A percentile compares a stretch with the other conserved stretches of the same genome.
phyloP scores from a whole-genome alignment of 257 asterid genomes.

The Solanum virginianum region DNA sequence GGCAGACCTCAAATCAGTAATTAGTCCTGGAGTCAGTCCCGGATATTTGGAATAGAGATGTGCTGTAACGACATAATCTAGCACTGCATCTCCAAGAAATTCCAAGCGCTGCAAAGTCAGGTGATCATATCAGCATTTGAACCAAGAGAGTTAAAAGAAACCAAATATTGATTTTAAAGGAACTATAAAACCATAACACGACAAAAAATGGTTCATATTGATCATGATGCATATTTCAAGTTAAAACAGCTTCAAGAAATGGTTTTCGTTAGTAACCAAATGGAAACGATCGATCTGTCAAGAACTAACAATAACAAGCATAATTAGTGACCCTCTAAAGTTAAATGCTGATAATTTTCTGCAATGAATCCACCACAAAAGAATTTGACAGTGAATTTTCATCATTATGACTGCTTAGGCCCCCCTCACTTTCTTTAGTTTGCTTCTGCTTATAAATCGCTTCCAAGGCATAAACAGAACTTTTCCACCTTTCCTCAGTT shows the following conservation, averaged over 20 bases:
- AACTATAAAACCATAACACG: background rate
- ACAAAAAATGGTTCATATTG: background rate
- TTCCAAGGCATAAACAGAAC: slow-evolving; percentile 62
- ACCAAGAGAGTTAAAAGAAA: background rate
- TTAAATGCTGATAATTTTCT: slow-evolving; percentile 20
- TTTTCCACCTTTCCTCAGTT: slow-evolving; percentile 94
- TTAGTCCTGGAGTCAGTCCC: slow-evolving; percentile 49
- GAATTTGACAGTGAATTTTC: slow-evolving; percentile 68
- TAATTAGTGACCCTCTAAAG: background rate
- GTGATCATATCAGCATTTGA: background rate
- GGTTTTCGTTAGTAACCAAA: background rate
- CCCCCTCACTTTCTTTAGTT: slow-evolving; percentile 29
- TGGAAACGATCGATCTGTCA: background rate
- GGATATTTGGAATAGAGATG: slow-evolving; percentile 47
- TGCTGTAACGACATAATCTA: slow-evolving; percentile 53
- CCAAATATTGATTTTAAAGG: background rate
- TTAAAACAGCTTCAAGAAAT: background rate
- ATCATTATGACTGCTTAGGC: slow-evolving; percentile 54
- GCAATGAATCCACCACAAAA: slow-evolving; percentile 87
- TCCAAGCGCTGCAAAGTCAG: slow-evolving; percentile 51
- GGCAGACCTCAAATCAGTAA: slow-evolving; percentile 84
- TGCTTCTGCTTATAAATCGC: slow-evolving; percentile 47
- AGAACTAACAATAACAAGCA: background rate
- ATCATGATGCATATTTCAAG: slow-evolving; percentile 17
- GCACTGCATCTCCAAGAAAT: slow-evolving; percentile 83